A percentile compares a stretch with the other conserved stretches of the same genome.
These are phyloP conservation scores for Umbilicus rupestris DNA, from an alignment of 164 flowering plant species.

Conservation along the genomic window DNA sequence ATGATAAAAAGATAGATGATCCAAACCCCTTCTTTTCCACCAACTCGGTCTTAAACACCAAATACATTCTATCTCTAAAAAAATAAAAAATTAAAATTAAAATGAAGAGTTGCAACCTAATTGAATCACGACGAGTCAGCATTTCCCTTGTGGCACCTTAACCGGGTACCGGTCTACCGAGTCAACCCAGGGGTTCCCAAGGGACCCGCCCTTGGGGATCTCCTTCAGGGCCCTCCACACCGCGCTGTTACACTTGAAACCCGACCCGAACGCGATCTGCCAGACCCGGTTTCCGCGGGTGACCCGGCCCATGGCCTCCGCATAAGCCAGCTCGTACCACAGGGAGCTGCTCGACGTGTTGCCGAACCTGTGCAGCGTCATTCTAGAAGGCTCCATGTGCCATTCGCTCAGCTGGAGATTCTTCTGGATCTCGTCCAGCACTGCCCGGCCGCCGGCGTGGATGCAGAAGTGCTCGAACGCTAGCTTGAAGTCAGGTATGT, in stretches of 20 bases:
- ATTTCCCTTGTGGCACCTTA: slow-evolving; percentile 15
- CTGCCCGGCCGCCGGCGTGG: slow-evolving; percentile 77
- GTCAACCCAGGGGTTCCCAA: slow-evolving; percentile 44
- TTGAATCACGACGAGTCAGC: background rate
- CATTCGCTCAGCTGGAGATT: slow-evolving; percentile 58
- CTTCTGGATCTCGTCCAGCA: slow-evolving; percentile 68
- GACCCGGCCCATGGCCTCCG: slow-evolving; percentile 71
- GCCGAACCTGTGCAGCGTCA: slow-evolving; percentile 81
- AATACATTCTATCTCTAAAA: too few relatives aligned
- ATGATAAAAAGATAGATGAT: too few relatives aligned
- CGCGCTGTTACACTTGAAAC: slow-evolving; percentile 87
- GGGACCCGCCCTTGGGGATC: slow-evolving; percentile 15
- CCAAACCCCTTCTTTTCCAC: too few relatives aligned
- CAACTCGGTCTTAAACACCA: too few relatives aligned
- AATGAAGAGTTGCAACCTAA: background rate
- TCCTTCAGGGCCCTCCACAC: slow-evolving; percentile 63
- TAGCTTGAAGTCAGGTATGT: slow-evolving; percentile 68
- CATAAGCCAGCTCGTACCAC: slow-evolving; percentile 37
- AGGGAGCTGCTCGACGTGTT: slow-evolving; percentile 53
- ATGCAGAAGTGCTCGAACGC: slow-evolving; percentile 57
- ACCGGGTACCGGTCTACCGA: slow-evolving; percentile 56
- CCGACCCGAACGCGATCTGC: slow-evolving; percentile 91
- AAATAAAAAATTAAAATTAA: too few relatives aligned
- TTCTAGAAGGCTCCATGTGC: slow-evolving; percentile 87
- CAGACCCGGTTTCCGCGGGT: slow-evolving; percentile 53